A percentile compares a stretch with the other conserved stretches of the same genome.
These are phyloP conservation scores for Aspergillus pseudoglaucus DNA, from an alignment of 2,329 filamentous ascomycete species.

Conservation along the genomic window DNA sequence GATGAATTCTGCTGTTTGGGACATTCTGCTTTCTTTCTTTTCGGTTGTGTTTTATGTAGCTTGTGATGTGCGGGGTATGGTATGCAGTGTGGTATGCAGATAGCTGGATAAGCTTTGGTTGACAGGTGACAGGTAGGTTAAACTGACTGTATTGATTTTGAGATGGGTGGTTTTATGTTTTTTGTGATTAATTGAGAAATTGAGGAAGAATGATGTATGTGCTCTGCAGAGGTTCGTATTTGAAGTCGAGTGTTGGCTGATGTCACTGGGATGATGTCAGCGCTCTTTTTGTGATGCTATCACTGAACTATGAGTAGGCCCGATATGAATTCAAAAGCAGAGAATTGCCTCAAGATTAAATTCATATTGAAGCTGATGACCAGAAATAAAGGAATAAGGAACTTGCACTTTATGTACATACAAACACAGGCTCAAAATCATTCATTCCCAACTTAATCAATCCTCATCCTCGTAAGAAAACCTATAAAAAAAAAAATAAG, in stretches of 20 bases:
- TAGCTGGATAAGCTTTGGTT: too few species aligned
- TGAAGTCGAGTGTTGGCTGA: background rate
- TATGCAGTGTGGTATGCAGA: background rate
- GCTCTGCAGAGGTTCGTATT: background rate
- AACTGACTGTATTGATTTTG: background rate
- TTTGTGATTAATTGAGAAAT: background rate
- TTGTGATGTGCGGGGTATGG: background rate
- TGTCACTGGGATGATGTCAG: slow-evolving; percentile 7
- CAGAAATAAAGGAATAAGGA: too few species aligned
- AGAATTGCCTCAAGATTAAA: too few species aligned
- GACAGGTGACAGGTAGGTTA: too few species aligned
- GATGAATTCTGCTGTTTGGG: slow-evolving; percentile 27
- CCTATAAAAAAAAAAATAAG: background rate
- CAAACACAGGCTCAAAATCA: slow-evolving; percentile 11
- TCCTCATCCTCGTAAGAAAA: too few species aligned
- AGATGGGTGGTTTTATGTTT: background rate
- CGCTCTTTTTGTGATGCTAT: slow-evolving; percentile 19
- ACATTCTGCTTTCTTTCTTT: slow-evolving; percentile 13
- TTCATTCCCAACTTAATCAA: background rate
- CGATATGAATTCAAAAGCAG: too few species aligned
- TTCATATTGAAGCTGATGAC: too few species aligned
- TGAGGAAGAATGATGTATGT: background rate
- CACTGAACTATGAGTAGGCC: too few species aligned
- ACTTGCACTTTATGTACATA: slow-evolving; percentile 33
- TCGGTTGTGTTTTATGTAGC: background rate